phyloP scores from a whole-genome alignment of 331 rosid species.

The Acacia concinna region DNA sequence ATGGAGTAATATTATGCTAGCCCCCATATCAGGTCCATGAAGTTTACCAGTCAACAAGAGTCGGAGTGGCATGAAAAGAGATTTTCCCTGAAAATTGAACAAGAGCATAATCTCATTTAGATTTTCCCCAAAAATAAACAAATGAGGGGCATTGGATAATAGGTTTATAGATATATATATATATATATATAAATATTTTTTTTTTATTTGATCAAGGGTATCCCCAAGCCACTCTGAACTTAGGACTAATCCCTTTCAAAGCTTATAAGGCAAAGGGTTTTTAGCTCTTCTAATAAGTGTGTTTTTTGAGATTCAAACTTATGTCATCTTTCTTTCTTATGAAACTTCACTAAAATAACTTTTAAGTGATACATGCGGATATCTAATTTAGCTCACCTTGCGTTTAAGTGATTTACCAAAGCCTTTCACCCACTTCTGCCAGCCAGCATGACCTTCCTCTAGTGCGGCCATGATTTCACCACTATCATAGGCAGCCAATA shows the following conservation, averaged over 20 bases:
- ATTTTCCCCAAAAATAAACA: not conserved
- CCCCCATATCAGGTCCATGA: slow-evolving; percentile 91
- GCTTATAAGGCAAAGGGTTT: no score
- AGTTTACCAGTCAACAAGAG: slow-evolving; percentile 88
- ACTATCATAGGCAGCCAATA: slow-evolving; percentile 77
- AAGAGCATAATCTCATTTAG: slow-evolving; percentile 8
- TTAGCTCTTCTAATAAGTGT: no score
- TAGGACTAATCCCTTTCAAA: no score
- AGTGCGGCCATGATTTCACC: slow-evolving; percentile 73
- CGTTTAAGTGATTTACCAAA: slow-evolving; percentile 86
- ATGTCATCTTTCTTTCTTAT: no score
- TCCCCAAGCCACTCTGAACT: no score
- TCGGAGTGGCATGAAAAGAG: slow-evolving; percentile 89
- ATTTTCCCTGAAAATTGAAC: slow-evolving; percentile 66
- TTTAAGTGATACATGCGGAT: not conserved
- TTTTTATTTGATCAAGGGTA: no score
- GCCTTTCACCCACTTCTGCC: slow-evolving; percentile 96
- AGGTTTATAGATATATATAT: no score
- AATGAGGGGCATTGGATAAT: not conserved
- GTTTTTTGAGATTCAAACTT: no score
- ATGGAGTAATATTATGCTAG: slow-evolving; percentile 62
- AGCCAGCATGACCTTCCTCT: slow-evolving; percentile 85
- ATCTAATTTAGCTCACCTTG: slow-evolving; percentile 54
- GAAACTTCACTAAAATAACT: not conserved
- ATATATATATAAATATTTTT: no score